Conservation (phyloP, 805 yeast species). For the Saturnispora saitoi region DNA sequence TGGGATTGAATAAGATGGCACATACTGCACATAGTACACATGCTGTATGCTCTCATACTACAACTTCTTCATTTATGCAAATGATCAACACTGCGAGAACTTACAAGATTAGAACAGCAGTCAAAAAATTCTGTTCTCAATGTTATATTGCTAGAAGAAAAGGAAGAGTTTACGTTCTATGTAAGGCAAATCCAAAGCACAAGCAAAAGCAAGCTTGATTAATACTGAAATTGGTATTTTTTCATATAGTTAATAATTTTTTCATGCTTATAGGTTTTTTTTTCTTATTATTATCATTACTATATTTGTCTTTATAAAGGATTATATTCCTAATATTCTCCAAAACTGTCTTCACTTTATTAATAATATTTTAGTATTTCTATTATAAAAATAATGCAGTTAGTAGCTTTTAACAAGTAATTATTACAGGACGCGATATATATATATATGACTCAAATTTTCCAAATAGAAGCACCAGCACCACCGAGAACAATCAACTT, state of each 20-base stretch:
- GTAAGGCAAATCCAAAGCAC: constrained; percentile 89
- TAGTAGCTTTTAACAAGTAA: not conserved
- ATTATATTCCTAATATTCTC: not conserved
- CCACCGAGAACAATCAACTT: constrained; percentile 57
- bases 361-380: constrained; percentile 1
- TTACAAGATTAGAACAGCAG: constrained; percentile 87
- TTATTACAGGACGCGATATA: not conserved
- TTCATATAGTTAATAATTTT: not conserved
- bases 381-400: not conserved
- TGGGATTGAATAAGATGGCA: constrained; percentile 19
- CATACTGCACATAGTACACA: constrained; percentile 10
- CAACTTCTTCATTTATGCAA: constrained; percentile 10
- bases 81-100: constrained; percentile 39
- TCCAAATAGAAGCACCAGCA: constrained; percentile 49
- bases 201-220: constrained; percentile 80
- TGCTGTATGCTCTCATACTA: constrained; percentile 5
- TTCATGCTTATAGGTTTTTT: not conserved
- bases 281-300: not conserved
- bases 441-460: constrained; percentile 1
- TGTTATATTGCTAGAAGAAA: constrained; percentile 91
- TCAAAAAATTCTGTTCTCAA: constrained; percentile 86
- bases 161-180: constrained; percentile 87
- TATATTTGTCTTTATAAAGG: not conserved
- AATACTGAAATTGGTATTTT: not conserved
- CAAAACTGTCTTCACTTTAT: not conserved